These are phyloP conservation scores for Linnemannia elongata DNA, from an alignment of 192 early-diverging fungal species.

Conservation along the genomic window DNA sequence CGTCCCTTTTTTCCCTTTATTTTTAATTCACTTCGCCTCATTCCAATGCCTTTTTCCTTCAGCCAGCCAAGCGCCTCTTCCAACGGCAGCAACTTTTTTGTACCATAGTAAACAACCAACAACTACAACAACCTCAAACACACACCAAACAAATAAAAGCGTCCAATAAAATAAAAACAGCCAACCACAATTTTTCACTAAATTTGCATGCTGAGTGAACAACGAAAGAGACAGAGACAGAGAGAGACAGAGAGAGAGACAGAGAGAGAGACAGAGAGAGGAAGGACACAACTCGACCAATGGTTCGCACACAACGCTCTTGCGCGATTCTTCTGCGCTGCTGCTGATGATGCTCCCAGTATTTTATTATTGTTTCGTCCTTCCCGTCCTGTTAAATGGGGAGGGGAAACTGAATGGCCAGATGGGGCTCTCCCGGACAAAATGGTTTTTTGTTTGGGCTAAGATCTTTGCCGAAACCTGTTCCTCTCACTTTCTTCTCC, in stretches of 20 bases:
- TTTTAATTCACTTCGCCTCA: neutral
- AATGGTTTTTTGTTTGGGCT: neutral
- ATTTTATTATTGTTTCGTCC: no score
- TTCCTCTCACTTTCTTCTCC: neutral
- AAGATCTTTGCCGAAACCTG: slow-evolving; percentile 7
- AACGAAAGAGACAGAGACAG: neutral
- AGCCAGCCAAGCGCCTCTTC: no score
- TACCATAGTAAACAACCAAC: neutral
- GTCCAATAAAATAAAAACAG: neutral
- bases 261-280: no score
- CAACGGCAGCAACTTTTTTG: neutral
- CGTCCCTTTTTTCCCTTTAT: neutral
- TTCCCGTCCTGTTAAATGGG: no score
- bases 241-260: no score
- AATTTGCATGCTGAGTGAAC: neutral
- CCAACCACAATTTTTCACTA: neutral
- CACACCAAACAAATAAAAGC: neutral
- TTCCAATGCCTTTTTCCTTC: neutral
- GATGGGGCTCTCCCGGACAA: neutral
- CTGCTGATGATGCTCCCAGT: no score
- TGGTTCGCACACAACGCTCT: neutral
- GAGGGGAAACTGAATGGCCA: no score
- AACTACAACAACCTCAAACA: neutral
- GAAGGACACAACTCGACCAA: neutral
- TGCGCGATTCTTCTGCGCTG: no score